Base-by-base conservation (phyloP, 306 rosid species). In the Urtica urens region DNA sequence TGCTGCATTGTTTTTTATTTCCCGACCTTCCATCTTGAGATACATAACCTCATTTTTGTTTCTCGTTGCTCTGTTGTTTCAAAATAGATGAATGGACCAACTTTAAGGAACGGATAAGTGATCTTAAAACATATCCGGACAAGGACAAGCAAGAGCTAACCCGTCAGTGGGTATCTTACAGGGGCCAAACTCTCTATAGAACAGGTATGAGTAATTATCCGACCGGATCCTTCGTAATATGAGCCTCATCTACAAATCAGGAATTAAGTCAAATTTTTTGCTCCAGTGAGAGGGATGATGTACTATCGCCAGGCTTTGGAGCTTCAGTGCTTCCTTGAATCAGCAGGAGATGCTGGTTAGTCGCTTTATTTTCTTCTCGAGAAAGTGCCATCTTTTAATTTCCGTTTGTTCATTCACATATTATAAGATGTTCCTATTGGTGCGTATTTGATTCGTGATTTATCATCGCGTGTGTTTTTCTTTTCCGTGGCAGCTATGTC, bases 231-330 rank as follows among this genome's bases (percentile, higher is more conserved):
- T 38, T 26, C 28, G 51, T 28, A 30, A 23, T 64, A 9, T 15
- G 38, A 49, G 37, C 50, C 53, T 40, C 62, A 37, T 57, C 14
- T 63, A 15, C 35, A 10, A 21, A 28, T 38, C 23, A 5, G 28
- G 35, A 65, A 63, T 40, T 49, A 34, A 55, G 45, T 25, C 17
- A 47, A n/a, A 21, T 70, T 30, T 35, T 44, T 67, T 73, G 39
- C 52, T 26, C 50, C 72, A 90, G 99, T 85, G 72, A 80, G 99
- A 67, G 99, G 99, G 65, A 90, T 90, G 96, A 85, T 90, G 99
- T 90, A 90, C 77, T 79, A 85, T 47, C 59, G 78, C 69, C 40
- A 53, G 53, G 99, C 94, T 55, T 68, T 90, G 44, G 66, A 55
- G 26, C 79, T 90, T 60, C 99, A 90, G 47, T 82, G 70, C 69